Evolutionary conservation across 2,329 filamentous ascomycete species (phyloP).

Genomic region (Hypoxylon sp.): DNA sequence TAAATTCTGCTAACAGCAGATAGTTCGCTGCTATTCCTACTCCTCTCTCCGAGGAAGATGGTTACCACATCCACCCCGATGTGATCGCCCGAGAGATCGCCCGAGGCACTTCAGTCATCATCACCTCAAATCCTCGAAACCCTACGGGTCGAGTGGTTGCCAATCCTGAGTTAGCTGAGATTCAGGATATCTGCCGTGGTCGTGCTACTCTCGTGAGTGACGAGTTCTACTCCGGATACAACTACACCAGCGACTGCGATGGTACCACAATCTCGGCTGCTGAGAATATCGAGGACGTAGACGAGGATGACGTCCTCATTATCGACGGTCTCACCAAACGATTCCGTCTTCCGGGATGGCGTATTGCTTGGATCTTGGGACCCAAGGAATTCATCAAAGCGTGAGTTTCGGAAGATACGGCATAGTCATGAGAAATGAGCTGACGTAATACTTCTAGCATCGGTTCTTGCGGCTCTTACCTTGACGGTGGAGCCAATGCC

Average conservation of each 20-base stretch:
- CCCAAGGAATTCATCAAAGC: slow-evolving; percentile 97
- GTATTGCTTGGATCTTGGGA: slow-evolving; percentile 95
- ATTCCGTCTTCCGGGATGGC: slow-evolving; percentile 95
- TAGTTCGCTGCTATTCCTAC: slow-evolving; percentile 90
- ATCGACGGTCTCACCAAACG: slow-evolving; percentile 97
- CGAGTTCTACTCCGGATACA: slow-evolving; percentile 97
- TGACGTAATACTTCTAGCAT: slow-evolving; percentile 64
- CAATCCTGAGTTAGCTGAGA: slow-evolving; percentile 88
- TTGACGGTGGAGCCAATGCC: slow-evolving; percentile 94
- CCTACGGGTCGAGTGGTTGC: slow-evolving; percentile 90
- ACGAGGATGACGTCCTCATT: slow-evolving; percentile 91
- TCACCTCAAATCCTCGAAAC: slow-evolving; percentile 96
- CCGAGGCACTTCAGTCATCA: slow-evolving; percentile 86
- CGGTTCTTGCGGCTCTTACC: slow-evolving; percentile 91
- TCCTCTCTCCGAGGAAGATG: slow-evolving; percentile 85
- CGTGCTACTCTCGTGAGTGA: slow-evolving; percentile 94
- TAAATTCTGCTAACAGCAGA: slow-evolving; percentile 24
- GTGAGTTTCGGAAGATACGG: slow-evolving; percentile 57
- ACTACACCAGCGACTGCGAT: slow-evolving; percentile 94
- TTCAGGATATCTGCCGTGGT: slow-evolving; percentile 93
- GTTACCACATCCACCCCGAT: slow-evolving; percentile 93
- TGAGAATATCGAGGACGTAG: slow-evolving; percentile 89
- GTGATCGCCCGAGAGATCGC: slow-evolving; percentile 94
- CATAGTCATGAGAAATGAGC: slow-evolving; percentile 6
- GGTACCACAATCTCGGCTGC: slow-evolving; percentile 90